phyloP scores from a whole-genome alignment of 2,329 filamentous ascomycete species.

The Talaromyces sp. region DNA sequence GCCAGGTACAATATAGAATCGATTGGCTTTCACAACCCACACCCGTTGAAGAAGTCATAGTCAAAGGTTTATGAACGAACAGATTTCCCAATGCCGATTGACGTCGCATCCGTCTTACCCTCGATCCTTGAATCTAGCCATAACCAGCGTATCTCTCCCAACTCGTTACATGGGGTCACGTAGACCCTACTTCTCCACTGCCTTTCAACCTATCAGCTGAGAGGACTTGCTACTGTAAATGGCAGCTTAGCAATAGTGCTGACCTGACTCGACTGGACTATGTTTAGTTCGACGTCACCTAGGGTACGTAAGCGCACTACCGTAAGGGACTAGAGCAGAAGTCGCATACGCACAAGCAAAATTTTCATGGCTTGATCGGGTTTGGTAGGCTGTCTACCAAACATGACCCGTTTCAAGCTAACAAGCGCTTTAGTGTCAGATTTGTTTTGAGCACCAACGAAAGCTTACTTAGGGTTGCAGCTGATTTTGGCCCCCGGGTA shows the following conservation, averaged over 20 bases:
- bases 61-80: background rate
- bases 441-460: background rate
- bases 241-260: background rate
- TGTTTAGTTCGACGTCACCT: background rate
- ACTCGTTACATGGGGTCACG: background rate
- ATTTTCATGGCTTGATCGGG: background rate
- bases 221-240: background rate
- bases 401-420: background rate
- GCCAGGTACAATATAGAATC: background rate
- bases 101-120: background rate
- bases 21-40: background rate
- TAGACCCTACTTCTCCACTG: background rate
- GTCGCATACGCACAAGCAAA: background rate
- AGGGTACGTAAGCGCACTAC: background rate
- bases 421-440: background rate
- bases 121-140: background rate
- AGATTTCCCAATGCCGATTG: background rate
- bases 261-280: background rate
- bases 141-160: background rate
- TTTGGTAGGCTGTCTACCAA: background rate
- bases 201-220: background rate
- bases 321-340: background rate
- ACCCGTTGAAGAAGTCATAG: background rate
- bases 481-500: constrained; percentile 6
- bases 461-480: constrained; percentile 8